Evolutionary conservation across 352 stramenopile genomes (phyloP).

Genomic region (Phytophthora pinifolia): DNA sequence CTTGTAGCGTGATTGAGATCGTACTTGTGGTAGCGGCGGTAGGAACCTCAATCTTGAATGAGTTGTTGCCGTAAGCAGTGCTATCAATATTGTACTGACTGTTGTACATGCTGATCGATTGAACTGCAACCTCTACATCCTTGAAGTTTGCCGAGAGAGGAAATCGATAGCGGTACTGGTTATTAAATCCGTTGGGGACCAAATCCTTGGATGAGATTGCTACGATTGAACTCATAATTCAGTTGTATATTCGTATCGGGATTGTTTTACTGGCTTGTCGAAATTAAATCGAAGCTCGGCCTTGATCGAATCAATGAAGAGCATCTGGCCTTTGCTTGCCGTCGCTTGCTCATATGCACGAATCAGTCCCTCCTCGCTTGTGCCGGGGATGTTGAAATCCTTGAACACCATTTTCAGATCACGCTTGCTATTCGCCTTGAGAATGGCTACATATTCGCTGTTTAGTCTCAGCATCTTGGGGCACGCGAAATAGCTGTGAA

Average conservation of each 20-base stretch:
- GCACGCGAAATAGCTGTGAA: constrained; percentile 1
- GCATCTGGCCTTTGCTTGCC: neutral
- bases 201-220: neutral
- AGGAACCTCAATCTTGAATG: constrained; percentile 1
- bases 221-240: neutral
- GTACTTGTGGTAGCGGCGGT: neutral
- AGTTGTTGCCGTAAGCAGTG: neutral
- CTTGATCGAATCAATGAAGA: neutral
- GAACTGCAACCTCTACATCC: neutral
- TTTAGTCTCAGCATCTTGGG: constrained; percentile 1
- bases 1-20: neutral
- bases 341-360: neutral
- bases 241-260: neutral
- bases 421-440: neutral
- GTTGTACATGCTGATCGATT: constrained; percentile 2
- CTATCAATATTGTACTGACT: neutral
- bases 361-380: neutral
- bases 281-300: constrained; percentile 5
- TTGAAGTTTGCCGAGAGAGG: neutral
- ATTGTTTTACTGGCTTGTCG: neutral
- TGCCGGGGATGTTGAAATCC: neutral
- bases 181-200: neutral
- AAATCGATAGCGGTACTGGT: neutral
- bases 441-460: neutral
- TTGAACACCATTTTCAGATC: constrained; percentile 1